phyloP scores from a whole-genome alignment of 345 rosid genomes.

The Isatis tinctoria region DNA sequence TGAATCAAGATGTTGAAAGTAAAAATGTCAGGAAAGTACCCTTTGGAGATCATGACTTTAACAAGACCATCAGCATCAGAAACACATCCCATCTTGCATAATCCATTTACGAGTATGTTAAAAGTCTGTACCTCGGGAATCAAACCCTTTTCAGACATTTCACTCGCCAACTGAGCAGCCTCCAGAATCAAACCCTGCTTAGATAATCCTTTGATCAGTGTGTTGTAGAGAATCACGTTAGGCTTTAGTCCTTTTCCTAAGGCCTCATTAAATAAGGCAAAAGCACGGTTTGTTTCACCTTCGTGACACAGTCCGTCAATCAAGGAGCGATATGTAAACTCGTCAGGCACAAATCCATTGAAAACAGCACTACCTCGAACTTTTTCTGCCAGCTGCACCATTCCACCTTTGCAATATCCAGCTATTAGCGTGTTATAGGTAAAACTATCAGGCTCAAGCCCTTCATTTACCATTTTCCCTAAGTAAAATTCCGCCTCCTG shows the following conservation, averaged over 20 bases:
- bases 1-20: constrained; percentile 89
- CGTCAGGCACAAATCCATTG: constrained; percentile 78
- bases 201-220: constrained; percentile 70
- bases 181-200: constrained; percentile 67
- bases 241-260: constrained; percentile 56
- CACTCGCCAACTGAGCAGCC: constrained; percentile 65
- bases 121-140: constrained; percentile 73
- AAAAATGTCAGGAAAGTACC: constrained; percentile 70
- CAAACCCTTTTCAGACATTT: constrained; percentile 63
- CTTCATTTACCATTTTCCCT: constrained; percentile 78
- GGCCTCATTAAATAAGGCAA: constrained; percentile 60
- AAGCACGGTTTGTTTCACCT: constrained; percentile 65
- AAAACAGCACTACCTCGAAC: constrained; percentile 60
- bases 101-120: constrained; percentile 71
- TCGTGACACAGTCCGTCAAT: constrained; percentile 66
- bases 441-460: constrained; percentile 70
- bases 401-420: constrained; percentile 71
- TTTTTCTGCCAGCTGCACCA: constrained; percentile 64
- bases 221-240: constrained; percentile 58
- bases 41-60: constrained; percentile 63
- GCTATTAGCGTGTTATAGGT: constrained; percentile 66
- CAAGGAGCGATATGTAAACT: constrained; percentile 70
- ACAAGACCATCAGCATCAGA: constrained; percentile 69
- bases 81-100: constrained; percentile 88
- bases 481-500: constrained; percentile 69